phyloP scores from a whole-genome alignment of 1,284 basidiomycete genomes.

The Austroboletus olivaceoglutinosus region DNA sequence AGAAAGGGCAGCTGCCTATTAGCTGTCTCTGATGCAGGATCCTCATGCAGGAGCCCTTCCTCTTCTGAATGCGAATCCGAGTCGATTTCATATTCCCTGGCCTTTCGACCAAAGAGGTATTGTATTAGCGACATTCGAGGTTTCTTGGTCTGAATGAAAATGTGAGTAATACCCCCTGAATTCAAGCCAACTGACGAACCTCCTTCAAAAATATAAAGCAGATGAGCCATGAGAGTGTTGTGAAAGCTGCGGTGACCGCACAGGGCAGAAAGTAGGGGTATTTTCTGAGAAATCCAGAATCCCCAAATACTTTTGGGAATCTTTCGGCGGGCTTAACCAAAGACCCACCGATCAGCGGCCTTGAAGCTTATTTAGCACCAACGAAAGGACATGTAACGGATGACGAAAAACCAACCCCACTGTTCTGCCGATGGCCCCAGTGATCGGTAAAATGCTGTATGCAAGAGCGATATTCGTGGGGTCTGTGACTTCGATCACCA shows the following conservation, averaged over 20 bases:
- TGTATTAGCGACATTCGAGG: conserved; percentile 12
- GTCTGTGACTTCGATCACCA: conserved; percentile 37
- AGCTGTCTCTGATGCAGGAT: conserved; percentile 1
- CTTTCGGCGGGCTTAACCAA: conserved; percentile 57
- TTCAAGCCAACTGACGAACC: conserved; percentile 37
- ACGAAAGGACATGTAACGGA: not conserved
- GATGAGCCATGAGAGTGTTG: conserved; percentile 46
- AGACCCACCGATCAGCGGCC: conserved; percentile 61
- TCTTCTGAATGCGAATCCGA: conserved; percentile 36
- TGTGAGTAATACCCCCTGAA: conserved; percentile 15
- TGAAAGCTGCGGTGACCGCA: conserved; percentile 48
- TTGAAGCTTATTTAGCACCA: conserved; percentile 23
- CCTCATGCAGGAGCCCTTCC: conserved; percentile 29
- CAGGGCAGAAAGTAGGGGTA: conserved; percentile 73
- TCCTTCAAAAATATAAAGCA: conserved; percentile 53
- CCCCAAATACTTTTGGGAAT: conserved; percentile 53
- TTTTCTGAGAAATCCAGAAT: conserved; percentile 48
- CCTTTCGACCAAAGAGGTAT: conserved; percentile 18
- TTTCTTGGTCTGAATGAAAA: conserved; percentile 15
- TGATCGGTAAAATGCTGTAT: conserved; percentile 44
- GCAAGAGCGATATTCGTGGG: conserved; percentile 35
- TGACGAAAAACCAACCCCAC: conserved; percentile 36
- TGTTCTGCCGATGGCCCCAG: conserved; percentile 45
- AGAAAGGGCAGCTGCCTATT: conserved; percentile 38
- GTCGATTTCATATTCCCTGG: not conserved